Evolutionary conservation across 2,329 filamentous ascomycete genomes (phyloP).

Genomic region (Ceratocystis smalleyi): DNA sequence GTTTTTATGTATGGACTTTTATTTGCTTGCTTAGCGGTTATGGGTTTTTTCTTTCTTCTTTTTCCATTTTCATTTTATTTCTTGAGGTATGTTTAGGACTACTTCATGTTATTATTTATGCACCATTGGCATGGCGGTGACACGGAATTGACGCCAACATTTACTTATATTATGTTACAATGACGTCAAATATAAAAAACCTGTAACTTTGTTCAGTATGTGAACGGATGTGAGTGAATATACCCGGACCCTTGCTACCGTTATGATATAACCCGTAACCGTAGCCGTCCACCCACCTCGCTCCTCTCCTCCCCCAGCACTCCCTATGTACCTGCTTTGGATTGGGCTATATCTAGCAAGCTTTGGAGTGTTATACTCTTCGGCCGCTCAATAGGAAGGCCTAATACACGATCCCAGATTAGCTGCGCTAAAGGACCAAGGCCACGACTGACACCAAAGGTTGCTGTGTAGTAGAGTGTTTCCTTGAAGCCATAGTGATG

Average conservation of each 20-base stretch:
- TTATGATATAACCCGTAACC: neutral
- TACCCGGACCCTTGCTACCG: no score
- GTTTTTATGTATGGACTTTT: neutral
- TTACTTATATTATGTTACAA: neutral
- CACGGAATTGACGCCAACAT: neutral
- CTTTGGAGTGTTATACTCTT: slow-evolving; percentile 85
- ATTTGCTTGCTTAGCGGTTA: neutral
- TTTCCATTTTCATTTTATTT: no score
- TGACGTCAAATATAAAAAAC: neutral
- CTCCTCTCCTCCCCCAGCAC: neutral
- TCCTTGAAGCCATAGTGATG: slow-evolving; percentile 97
- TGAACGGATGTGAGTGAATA: no score
- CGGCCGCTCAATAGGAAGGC: slow-evolving; percentile 87
- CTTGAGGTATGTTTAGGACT: neutral
- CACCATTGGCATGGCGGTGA: neutral
- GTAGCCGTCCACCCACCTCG: neutral
- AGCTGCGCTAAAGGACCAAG: slow-evolving; percentile 85
- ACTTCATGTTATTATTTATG: neutral
- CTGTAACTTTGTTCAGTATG: no score
- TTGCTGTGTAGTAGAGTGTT: slow-evolving; percentile 81
- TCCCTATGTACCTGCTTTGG: neutral
- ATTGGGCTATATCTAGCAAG: neutral
- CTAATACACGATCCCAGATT: slow-evolving; percentile 88
- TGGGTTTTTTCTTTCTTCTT: neutral
- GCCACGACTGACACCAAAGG: slow-evolving; percentile 52